Percentiles rank a stretch among this genome's conserved stretches.
Evolutionary conservation across 108 stramenopile genomes (phyloP).

Genomic region (Cylindrotheca fusiformis): DNA sequence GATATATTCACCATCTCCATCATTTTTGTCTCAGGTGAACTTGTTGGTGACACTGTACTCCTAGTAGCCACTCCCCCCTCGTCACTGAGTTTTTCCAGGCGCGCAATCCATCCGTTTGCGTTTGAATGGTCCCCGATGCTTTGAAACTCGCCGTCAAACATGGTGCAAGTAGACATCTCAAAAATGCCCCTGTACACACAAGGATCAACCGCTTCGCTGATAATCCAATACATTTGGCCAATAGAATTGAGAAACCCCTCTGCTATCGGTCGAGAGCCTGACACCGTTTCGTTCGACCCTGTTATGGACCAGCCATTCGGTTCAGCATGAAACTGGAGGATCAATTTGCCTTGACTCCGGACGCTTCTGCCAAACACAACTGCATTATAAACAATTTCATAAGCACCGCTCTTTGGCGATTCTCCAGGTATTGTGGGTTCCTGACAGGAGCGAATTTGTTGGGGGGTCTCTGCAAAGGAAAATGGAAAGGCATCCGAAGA

Average conservation of each 20-base stretch:
- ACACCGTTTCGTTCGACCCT: background rate
- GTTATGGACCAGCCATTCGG: background rate
- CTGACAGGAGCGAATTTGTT: background rate
- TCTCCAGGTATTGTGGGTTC: background rate
- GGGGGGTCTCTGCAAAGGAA: background rate
- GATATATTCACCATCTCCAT: too few species aligned
- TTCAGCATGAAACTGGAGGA: background rate
- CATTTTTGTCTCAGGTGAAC: too few species aligned
- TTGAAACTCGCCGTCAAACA: background rate
- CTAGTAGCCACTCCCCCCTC: too few species aligned
- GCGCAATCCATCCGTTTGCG: background rate
- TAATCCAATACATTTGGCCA: background rate
- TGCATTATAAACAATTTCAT: background rate
- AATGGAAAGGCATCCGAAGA: background rate
- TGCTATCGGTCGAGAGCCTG: background rate
- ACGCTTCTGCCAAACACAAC: background rate
- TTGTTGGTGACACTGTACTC: too few species aligned
- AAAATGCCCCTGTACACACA: background rate
- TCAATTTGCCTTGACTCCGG: background rate
- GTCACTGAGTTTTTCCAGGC: background rate
- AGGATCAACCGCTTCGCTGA: background rate
- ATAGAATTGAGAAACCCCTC: background rate
- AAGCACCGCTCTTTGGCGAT: background rate
- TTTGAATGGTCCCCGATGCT: background rate
- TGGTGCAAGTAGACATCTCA: background rate